These are phyloP conservation scores for Acorus gramineus DNA, from an alignment of 106 monocot species.

Conservation along the genomic window DNA sequence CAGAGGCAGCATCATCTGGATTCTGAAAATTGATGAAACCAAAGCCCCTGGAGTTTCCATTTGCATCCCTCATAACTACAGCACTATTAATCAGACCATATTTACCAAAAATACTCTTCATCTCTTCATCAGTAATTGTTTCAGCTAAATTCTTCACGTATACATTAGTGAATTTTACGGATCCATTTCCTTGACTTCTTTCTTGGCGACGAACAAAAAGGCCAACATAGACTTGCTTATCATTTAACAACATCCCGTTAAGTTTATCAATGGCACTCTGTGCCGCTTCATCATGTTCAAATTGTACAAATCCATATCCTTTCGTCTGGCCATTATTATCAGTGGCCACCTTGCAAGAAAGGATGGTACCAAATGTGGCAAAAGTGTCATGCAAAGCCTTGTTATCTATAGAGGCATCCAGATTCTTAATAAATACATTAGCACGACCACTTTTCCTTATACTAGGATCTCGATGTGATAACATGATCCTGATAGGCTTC, in stretches of 20 bases:
- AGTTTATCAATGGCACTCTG: slow-evolving; percentile 32
- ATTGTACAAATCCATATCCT: slow-evolving; percentile 65
- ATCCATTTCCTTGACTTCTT: slow-evolving; percentile 18
- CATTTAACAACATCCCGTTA: slow-evolving; percentile 51
- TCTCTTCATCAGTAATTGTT: slow-evolving; percentile 31
- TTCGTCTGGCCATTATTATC: slow-evolving; percentile 42
- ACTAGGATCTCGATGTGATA: slow-evolving; percentile 15
- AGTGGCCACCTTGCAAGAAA: slow-evolving; percentile 41
- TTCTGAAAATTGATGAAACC: slow-evolving; percentile 54
- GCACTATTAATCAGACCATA: slow-evolving; percentile 47
- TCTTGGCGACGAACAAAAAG: slow-evolving; percentile 35
- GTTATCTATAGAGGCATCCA: slow-evolving; percentile 14
- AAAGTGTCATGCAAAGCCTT: slow-evolving; percentile 13
- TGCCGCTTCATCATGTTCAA: slow-evolving; percentile 47
- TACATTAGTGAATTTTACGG: slow-evolving; percentile 51
- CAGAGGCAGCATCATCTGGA: slow-evolving; percentile 30
- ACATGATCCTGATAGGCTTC: slow-evolving; percentile 17
- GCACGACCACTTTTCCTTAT: slow-evolving; percentile 14
- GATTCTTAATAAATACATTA: slow-evolving; percentile 17
- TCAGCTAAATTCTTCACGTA: slow-evolving; percentile 56
- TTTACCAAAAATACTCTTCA: slow-evolving; percentile 28
- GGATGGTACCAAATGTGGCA: slow-evolving; percentile 11
- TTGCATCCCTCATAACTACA: slow-evolving; percentile 41
- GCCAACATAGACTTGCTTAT: slow-evolving; percentile 40
- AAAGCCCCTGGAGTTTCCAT: slow-evolving; percentile 54